Evolutionary conservation across 768 basidiomycete genomes (phyloP), one percentile per base, ranked within the genome.

Genomic region (Boletus pseudo-olivaceus): DNA sequence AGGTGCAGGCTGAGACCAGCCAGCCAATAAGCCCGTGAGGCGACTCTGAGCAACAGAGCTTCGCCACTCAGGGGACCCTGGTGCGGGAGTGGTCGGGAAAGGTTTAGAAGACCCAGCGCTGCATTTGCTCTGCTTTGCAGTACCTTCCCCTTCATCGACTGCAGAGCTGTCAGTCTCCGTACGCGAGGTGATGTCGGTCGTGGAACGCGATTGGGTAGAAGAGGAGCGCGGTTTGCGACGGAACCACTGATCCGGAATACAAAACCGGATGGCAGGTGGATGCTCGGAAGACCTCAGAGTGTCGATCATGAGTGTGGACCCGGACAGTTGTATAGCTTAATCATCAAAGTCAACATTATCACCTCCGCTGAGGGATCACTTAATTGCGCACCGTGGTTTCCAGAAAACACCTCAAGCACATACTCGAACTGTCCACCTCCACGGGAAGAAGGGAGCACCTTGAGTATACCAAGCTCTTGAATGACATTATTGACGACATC

Each of bases 231-330:
- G 78, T 56, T 80, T 87, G 19, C 87, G 80, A 53, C 83, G 82
- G 68, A 83, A 92, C 90, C 86, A 92, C 63, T 87, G 85, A 49
- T 87, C 87, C 2, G 87, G 87, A 8, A 93, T 82, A 56, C 84
- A 87, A 51, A 91, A 79, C 27, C 78, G 76, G 63, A 87, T 82
- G 8, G 59, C 64, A 9, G 52, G 54, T 6, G 59, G 47, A 38
- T 35, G 20, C 7, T 49, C 54, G 17, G 30, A 59, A 17, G 62
- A 59, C 35, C 2, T 56, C 12, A 67, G 42, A 15, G 43, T 15
- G 23, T 68, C 60, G 23, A 53, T 27, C 51, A 68, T 50, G 46
- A 47, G 39, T 30, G 49, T 8, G 5, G 67, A 55, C 1, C 47
- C 44, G 1, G 59, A 19, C 5, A 66, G 40, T 51, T 44, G 59